Evolutionary conservation across 331 rosid species (phyloP).

Genomic region (Telfairia occidentalis): DNA sequence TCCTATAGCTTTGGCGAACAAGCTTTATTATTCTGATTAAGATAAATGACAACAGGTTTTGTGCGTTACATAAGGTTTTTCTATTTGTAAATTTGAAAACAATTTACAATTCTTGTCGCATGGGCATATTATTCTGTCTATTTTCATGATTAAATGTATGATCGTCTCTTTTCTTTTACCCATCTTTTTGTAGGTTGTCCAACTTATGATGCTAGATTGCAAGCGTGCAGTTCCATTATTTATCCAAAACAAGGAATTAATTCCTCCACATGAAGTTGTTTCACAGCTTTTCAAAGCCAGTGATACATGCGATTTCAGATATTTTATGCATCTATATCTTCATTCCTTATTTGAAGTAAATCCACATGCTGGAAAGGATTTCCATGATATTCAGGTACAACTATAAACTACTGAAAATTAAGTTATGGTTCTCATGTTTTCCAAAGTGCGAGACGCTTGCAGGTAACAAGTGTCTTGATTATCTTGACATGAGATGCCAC

Average conservation of each 20-base stretch:
- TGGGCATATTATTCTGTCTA: not conserved
- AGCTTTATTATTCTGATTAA: no score
- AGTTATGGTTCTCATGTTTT: not conserved
- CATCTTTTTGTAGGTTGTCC: slow-evolving; percentile 54
- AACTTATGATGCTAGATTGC: slow-evolving; percentile 85
- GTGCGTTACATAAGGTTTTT: no score
- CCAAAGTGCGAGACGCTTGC: not conserved
- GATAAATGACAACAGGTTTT: no score
- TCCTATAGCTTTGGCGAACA: no score
- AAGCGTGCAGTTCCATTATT: slow-evolving; percentile 76
- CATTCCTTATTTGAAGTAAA: slow-evolving; percentile 86
- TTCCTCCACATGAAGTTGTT: slow-evolving; percentile 70
- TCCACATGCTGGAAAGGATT: slow-evolving; percentile 88
- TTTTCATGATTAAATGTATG: not conserved
- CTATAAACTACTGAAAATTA: not conserved
- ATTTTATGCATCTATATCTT: slow-evolving; percentile 65
- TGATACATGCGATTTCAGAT: slow-evolving; percentile 49
- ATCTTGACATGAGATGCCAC: not conserved
- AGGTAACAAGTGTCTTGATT: not conserved
- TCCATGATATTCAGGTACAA: slow-evolving; percentile 89
- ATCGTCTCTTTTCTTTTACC: not conserved
- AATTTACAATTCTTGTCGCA: not conserved
- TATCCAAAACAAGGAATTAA: slow-evolving; percentile 58
- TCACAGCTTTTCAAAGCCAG: slow-evolving; percentile 52
- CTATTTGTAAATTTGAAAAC: not conserved